Base-by-base conservation (phyloP, 495 filamentous ascomycete genomes). In the Ramalina intermedia region DNA sequence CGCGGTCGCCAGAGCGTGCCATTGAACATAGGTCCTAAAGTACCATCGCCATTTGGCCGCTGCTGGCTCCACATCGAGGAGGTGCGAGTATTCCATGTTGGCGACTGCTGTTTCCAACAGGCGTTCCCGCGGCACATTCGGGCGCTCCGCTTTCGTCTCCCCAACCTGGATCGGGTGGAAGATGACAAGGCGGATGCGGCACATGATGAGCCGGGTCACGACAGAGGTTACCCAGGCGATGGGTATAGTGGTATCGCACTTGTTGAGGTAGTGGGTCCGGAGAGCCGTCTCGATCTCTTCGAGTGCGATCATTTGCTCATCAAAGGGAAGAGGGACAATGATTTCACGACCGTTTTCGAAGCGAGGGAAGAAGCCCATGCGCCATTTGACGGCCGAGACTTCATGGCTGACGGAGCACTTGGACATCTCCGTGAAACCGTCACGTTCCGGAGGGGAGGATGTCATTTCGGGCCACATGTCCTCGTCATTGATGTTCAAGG, bases 401-500 rank as follows among this genome's bases (percentile, higher is more conserved):
- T 50, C 29, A 47, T 48, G 26, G n/a, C 50, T 40, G 16, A 59
- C 41, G 13, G 21, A 14, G 41, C 9, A 44, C 18, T 58, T 52
- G 35, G 49, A 49, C 47, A 59, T 56, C 20, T 51, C 47, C 4
- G 56, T 59, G 45, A 49, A 57, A 7, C 41, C 54, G 14, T 37
- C 33, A 23, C 54, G 52, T 17, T 16, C 45, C 6, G 41, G 37
- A 33, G 55, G 49, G 5, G 47, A 47, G 13, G 37, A 27, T 17
- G 16, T 44, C 27, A 49, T 57, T 20, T 49, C 47, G 2, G 54
- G 51, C 33, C 41, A 24, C 21, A 59, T 51, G 37, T 59, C 56
- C 24, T 50, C 50, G 33, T 59, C 56, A 35, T 59, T 56, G 23
- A 59, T 53, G 53, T 85, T 86, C 14, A 74, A 60, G 0, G 79